A percentile compares a stretch with the other conserved stretches of the same genome.
These are phyloP conservation scores for Phytophthora colocasiae DNA, from an alignment of 352 stramenopile genomes.

Conservation along the genomic window DNA sequence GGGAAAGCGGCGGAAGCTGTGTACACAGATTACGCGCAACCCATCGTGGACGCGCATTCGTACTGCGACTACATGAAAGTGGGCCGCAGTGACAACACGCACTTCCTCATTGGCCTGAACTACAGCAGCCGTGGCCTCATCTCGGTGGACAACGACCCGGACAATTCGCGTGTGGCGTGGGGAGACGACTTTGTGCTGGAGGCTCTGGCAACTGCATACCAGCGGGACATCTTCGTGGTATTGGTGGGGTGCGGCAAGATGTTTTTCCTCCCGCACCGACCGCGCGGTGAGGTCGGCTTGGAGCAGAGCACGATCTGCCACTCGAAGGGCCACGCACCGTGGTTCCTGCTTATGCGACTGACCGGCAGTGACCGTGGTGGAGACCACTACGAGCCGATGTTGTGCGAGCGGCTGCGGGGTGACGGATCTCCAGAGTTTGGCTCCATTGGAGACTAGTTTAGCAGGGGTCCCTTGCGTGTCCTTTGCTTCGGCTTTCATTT, in stretches of 20 bases:
- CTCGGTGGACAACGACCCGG: conserved; percentile 81
- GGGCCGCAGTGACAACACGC: conserved; percentile 71
- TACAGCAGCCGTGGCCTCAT: conserved; percentile 82
- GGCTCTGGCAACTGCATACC: conserved; percentile 84
- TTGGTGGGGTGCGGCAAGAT: conserved; percentile 89
- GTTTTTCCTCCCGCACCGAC: conserved; percentile 89
- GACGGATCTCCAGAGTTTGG: conserved; percentile 88
- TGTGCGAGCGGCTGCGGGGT: conserved; percentile 81
- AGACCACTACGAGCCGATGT: conserved; percentile 91
- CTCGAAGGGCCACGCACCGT: conserved; percentile 83
- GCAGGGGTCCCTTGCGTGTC: conserved; percentile 8
- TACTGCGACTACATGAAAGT: conserved; percentile 91
- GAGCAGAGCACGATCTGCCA: conserved; percentile 58
- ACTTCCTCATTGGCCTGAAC: conserved; percentile 85
- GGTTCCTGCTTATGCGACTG: conserved; percentile 90
- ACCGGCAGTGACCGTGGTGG: conserved; percentile 85
- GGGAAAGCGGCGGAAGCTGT: conserved; percentile 78
- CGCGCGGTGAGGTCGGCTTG: conserved; percentile 48
- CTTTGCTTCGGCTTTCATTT: conserved; percentile 20
- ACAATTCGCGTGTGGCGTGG: conserved; percentile 85
- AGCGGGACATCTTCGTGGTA: conserved; percentile 90
- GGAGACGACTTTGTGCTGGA: conserved; percentile 89
- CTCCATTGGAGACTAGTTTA: conserved; percentile 76
- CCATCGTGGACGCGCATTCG: conserved; percentile 73
- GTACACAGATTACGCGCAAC: conserved; percentile 77